These are phyloP conservation scores for Pochonia chlamydosporia DNA, from an alignment of 2,329 filamentous ascomycete genomes.

Conservation along the genomic window DNA sequence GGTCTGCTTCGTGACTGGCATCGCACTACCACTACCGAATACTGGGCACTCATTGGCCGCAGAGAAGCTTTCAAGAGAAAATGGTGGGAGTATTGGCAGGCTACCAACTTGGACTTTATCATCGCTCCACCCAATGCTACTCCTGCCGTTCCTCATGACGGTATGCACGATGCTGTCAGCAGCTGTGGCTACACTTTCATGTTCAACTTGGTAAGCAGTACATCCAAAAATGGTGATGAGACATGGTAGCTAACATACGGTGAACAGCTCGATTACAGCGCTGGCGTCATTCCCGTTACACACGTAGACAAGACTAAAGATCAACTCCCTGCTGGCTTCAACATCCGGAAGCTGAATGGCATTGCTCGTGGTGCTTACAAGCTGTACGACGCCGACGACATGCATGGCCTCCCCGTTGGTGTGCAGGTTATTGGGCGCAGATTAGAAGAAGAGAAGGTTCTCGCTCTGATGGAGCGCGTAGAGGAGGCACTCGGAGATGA, in stretches of 20 bases:
- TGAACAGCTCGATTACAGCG: conserved; percentile 71
- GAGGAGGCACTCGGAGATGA: conserved; percentile 64
- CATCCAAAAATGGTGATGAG: neutral
- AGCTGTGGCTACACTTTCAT: conserved; percentile 91
- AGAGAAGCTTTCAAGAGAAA: conserved; percentile 70
- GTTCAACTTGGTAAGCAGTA: conserved; percentile 68
- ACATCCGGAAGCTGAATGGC: conserved; percentile 63
- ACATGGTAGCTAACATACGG: neutral
- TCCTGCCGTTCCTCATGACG: conserved; percentile 79
- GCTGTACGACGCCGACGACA: conserved; percentile 73
- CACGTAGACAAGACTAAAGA: conserved; percentile 70
- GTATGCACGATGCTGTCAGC: conserved; percentile 78
- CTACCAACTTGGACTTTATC: conserved; percentile 67
- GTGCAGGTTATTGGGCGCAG: conserved; percentile 78
- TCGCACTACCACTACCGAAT: conserved; percentile 67
- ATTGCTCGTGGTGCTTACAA: conserved; percentile 80
- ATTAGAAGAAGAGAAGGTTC: conserved; percentile 81
- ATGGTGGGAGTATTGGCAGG: conserved; percentile 85
- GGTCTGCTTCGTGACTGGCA: conserved; percentile 68
- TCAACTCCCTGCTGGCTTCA: conserved; percentile 56
- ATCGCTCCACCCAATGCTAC: conserved; percentile 84
- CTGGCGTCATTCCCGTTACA: conserved; percentile 77
- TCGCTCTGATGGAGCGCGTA: conserved; percentile 72
- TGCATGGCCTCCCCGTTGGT: conserved; percentile 83
- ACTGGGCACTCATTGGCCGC: conserved; percentile 74